A percentile compares a stretch with the other conserved stretches of the same genome.
These are phyloP conservation scores for Claviceps maximensis DNA, from an alignment of 2,329 filamentous ascomycete genomes.

Conservation along the genomic window DNA sequence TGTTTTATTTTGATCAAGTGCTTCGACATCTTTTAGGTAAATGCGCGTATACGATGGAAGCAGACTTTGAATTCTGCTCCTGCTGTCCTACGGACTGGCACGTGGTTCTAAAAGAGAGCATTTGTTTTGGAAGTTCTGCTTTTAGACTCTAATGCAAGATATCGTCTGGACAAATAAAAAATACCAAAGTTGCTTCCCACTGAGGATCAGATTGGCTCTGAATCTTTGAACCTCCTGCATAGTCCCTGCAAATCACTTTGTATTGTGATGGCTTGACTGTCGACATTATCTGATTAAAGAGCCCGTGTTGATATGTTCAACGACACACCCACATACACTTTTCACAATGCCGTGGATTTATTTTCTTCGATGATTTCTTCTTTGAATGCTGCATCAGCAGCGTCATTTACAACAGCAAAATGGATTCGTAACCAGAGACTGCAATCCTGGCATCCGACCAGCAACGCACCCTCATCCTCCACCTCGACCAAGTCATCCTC, in stretches of 20 bases:
- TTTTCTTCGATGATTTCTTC: constrained; percentile 4
- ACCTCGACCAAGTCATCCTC: constrained; percentile 48
- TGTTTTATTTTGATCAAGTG: constrained; percentile 40
- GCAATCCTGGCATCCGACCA: constrained; percentile 53
- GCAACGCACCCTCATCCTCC: constrained; percentile 43
- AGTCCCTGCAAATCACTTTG: not conserved
- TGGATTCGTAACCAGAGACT: constrained; percentile 53
- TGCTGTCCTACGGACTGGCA: constrained; percentile 26
- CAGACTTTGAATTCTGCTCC: constrained; percentile 22
- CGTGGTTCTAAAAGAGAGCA: constrained; percentile 29
- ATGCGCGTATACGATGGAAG: constrained; percentile 25
- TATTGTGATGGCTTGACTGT: not conserved
- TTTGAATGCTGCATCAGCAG: constrained; percentile 8
- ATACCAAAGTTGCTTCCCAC: constrained; percentile 32
- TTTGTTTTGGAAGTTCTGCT: constrained; percentile 33
- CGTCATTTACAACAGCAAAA: constrained; percentile 40
- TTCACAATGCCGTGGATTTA: not conserved
- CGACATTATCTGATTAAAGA: not conserved
- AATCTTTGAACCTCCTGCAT: not conserved
- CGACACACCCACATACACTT: not conserved
- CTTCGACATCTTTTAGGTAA: constrained; percentile 36
- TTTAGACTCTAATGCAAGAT: constrained; percentile 42
- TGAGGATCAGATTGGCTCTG: not conserved
- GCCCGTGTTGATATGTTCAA: not conserved
- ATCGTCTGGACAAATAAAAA: constrained; percentile 45